Evolutionary conservation across 2,329 filamentous ascomycete species (phyloP), one percentile per base, ranked within the genome.

Genomic region (Phaeosphaeriaceae sp.): DNA sequence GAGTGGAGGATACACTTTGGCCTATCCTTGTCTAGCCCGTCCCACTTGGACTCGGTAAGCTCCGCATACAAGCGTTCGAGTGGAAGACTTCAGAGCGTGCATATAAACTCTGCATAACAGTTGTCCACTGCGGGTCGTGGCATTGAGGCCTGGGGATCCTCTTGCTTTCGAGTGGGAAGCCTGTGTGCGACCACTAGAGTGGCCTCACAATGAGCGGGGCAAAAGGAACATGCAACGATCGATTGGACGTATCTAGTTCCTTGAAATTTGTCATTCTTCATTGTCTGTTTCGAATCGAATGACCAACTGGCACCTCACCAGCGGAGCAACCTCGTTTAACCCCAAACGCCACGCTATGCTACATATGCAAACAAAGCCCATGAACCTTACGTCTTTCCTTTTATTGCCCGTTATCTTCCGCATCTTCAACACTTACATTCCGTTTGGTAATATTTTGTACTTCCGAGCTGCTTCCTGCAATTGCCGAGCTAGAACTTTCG

Each of bases 261-360:
- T 26, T 26, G 6, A 26, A 26, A 26, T 26, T 7, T 26, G 23
- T 26, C 23, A 26, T 26, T 26, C 7, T 26, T 26, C 23, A 26
- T 11, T 11, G 23, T 26, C 23, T 26, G 23, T 26, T 6, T 26
- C 23, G 23, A 26, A 26, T 26, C 23, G 11, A 26, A 26, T 11
- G 23, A 26, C 23, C 23, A 26, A 26, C 23, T 26, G 23, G 23
- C 23, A 26, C 7, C 23, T 26, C 23, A 11, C 23, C 23, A 26
- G 23, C 6, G 23, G 23, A 26, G 23, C 23, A 6, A 37, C n/a
- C 13, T 18, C n/a, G 18, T 15, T 7, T n/a, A 52, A 40, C 46
- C 52, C 58, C 48, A 66, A 66, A 72, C 70, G 62, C 70, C 70
- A 61, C 70, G 68, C 70, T 73, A 72, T 73, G 69, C 66, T 65